Percentiles rank a stretch among this genome's conserved stretches.
Conservation (phyloP, 495 filamentous ascomycete species). For the Penicillium daleae region DNA sequence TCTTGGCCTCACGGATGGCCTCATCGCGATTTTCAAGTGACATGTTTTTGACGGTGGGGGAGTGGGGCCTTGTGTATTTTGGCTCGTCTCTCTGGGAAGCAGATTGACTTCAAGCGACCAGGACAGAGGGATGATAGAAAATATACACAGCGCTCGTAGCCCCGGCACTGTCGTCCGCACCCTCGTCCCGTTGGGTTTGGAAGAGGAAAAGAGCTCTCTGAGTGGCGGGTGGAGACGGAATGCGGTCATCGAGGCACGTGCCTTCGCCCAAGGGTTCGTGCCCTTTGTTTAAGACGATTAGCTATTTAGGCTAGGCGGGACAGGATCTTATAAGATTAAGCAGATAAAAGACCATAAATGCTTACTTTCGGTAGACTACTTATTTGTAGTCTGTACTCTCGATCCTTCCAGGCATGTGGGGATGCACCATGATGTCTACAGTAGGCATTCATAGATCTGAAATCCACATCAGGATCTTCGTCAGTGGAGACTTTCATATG, state of each 20-base stretch:
- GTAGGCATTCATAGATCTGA: not conserved
- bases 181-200: slow-evolving; percentile 6
- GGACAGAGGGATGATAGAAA: not conserved
- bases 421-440: not conserved
- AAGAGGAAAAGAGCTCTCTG: slow-evolving; percentile 11
- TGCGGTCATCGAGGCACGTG: slow-evolving; percentile 21
- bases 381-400: not conserved
- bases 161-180: slow-evolving; percentile 3
- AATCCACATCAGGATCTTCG: not conserved
- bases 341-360: not conserved
- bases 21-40: slow-evolving; percentile 42
- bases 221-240: slow-evolving; percentile 15
- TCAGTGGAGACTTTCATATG: not conserved
- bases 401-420: not conserved
- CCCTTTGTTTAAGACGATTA: too few species aligned
- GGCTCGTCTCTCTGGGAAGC: not conserved
- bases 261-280: slow-evolving; percentile 8
- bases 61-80: not conserved
- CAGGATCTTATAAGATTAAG: not conserved
- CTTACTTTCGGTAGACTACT: not conserved
- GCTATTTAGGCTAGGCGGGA: too few species aligned
- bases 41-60: slow-evolving; percentile 23
- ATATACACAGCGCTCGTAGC: not conserved
- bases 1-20: slow-evolving; percentile 48
- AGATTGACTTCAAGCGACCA: not conserved